Percentiles rank a stretch among this genome's conserved stretches.
phyloP scores from a whole-genome alignment of 2,329 filamentous ascomycete genomes.

The Claviceps arundinis region DNA sequence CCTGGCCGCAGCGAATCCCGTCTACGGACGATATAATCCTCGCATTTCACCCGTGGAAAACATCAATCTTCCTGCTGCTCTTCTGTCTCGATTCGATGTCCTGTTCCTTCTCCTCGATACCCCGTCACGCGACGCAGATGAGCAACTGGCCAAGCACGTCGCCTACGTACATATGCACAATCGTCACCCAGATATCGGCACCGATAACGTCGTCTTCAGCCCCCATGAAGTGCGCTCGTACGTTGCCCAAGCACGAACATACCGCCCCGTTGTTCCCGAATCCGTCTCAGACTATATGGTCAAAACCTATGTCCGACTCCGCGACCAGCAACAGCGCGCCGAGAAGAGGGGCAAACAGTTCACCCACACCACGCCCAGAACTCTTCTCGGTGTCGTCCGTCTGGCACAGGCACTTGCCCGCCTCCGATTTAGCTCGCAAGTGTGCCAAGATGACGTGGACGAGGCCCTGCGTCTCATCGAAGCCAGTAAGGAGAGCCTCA shows the following conservation, averaged over 20 bases:
- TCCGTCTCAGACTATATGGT: conserved; percentile 91
- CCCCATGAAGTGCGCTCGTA: conserved; percentile 93
- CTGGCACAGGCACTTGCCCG: conserved; percentile 87
- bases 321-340: conserved; percentile 80
- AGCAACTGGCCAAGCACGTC: conserved; percentile 90
- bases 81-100: conserved; percentile 93
- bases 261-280: conserved; percentile 73
- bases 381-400: conserved; percentile 82
- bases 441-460: conserved; percentile 86
- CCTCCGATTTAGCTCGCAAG: conserved; percentile 73
- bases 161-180: conserved; percentile 96
- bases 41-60: conserved; percentile 96
- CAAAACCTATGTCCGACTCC: conserved; percentile 89
- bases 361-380: conserved; percentile 86
- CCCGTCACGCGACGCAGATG: conserved; percentile 76
- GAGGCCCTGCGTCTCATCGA: conserved; percentile 85
- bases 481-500: conserved; percentile 83
- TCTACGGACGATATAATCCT: conserved; percentile 97
- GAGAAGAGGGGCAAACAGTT: conserved; percentile 88
- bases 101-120: conserved; percentile 95
- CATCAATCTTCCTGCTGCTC: conserved; percentile 94
- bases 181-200: conserved; percentile 65
- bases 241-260: conserved; percentile 82
- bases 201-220: conserved; percentile 59
- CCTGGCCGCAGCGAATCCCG: conserved; percentile 86